Evolutionary conservation across 108 stramenopile species (phyloP).

Genomic region (Nitzschia sp.): DNA sequence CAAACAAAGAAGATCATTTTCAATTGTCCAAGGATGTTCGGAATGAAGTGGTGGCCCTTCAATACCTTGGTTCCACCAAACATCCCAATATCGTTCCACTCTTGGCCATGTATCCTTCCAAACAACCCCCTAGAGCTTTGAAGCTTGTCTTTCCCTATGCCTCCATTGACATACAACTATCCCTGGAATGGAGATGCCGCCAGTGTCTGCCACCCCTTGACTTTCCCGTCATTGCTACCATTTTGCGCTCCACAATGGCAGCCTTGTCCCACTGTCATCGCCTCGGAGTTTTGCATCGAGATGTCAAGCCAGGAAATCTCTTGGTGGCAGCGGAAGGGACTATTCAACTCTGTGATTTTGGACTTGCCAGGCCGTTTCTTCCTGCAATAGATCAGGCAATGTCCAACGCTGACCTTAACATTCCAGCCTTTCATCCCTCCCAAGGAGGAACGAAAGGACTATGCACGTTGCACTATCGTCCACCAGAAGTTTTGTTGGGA

Average conservation of each 20-base stretch:
- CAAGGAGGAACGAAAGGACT: slow-evolving; percentile 33
- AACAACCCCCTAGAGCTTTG: slow-evolving; percentile 17
- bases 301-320: slow-evolving; percentile 92
- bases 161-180: slow-evolving; percentile 63
- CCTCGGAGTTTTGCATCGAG: slow-evolving; percentile 88
- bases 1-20: too few species aligned
- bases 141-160: slow-evolving; percentile 70
- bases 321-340: slow-evolving; percentile 53
- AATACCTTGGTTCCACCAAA: slow-evolving; percentile 9
- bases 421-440: not conserved
- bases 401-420: not conserved
- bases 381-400: slow-evolving; percentile 1
- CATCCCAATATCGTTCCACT: slow-evolving; percentile 49
- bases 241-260: slow-evolving; percentile 60
- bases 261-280: slow-evolving; percentile 89
- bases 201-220: slow-evolving; percentile 32
- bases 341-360: slow-evolving; percentile 80
- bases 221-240: slow-evolving; percentile 38
- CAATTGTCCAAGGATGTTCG: slow-evolving; percentile 24
- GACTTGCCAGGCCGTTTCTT: slow-evolving; percentile 49
- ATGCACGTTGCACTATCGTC: slow-evolving; percentile 78
- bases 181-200: slow-evolving; percentile 55
- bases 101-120: slow-evolving; percentile 22
- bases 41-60: slow-evolving; percentile 44
- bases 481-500: slow-evolving; percentile 77